Evolutionary conservation across 2,329 filamentous ascomycete genomes (phyloP).

Genomic region (Fonsecaea pugnacius): DNA sequence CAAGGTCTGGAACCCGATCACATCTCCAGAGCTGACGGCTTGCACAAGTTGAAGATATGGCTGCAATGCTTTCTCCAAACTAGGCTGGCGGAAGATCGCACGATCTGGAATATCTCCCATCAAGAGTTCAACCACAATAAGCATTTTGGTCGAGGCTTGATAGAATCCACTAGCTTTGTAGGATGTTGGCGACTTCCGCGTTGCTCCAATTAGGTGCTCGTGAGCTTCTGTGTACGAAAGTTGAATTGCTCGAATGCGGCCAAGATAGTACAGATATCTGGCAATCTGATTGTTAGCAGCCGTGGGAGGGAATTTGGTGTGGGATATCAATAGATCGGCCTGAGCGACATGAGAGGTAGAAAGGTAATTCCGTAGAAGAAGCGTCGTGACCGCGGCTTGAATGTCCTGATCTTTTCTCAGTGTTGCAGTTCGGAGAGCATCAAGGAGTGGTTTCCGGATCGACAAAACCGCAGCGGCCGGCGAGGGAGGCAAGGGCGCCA

Average conservation of each 20-base stretch:
- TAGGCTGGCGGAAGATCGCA: slow-evolving; percentile 86
- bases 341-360: slow-evolving; percentile 95
- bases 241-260: slow-evolving; percentile 94
- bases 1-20: slow-evolving; percentile 87
- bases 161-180: slow-evolving; percentile 90
- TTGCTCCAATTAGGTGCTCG: slow-evolving; percentile 88
- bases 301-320: slow-evolving; percentile 91
- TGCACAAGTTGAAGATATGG: slow-evolving; percentile 94
- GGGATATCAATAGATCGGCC: slow-evolving; percentile 91
- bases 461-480: slow-evolving; percentile 83
- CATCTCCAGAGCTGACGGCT: slow-evolving; percentile 92
- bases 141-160: slow-evolving; percentile 93
- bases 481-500: slow-evolving; percentile 83
- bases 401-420: slow-evolving; percentile 95
- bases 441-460: slow-evolving; percentile 82
- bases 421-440: slow-evolving; percentile 90
- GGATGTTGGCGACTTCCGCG: slow-evolving; percentile 90
- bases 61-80: slow-evolving; percentile 82
- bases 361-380: slow-evolving; percentile 94
- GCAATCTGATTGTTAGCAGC: slow-evolving; percentile 98
- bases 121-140: slow-evolving; percentile 91
- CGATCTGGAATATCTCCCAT: slow-evolving; percentile 99
- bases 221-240: slow-evolving; percentile 96
- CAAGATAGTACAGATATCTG: slow-evolving; percentile 95
- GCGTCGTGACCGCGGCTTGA: slow-evolving; percentile 93